phyloP scores from a whole-genome alignment of 192 early-diverging fungal genomes.

The Coemansia sp. region DNA sequence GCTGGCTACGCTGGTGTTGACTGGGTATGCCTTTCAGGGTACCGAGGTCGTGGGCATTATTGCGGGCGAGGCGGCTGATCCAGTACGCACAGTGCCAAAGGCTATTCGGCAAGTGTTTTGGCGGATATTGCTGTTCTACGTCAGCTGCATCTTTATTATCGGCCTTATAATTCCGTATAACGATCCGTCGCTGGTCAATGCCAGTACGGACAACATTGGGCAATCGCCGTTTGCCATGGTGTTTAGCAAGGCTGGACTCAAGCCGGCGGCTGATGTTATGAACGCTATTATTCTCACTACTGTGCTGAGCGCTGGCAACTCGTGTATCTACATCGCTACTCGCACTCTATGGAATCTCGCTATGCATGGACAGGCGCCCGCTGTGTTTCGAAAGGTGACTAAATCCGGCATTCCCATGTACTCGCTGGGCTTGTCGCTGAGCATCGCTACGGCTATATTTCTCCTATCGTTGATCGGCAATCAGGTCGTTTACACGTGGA shows the following conservation, averaged over 20 bases:
- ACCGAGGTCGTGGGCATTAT: constrained; percentile 90
- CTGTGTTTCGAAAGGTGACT: constrained; percentile 63
- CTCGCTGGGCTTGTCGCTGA: constrained; percentile 57
- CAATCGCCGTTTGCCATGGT: constrained; percentile 74
- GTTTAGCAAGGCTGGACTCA: constrained; percentile 64
- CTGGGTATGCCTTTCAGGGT: constrained; percentile 82
- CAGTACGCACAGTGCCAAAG: constrained; percentile 67
- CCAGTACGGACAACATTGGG: constrained; percentile 51
- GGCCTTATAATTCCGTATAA: constrained; percentile 77
- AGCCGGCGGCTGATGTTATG: constrained; percentile 64
- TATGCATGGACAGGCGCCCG: constrained; percentile 71
- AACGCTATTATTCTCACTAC: constrained; percentile 71
- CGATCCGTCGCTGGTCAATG: constrained; percentile 59
- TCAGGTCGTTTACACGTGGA: constrained; percentile 68
- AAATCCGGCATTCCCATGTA: constrained; percentile 50
- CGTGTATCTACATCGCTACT: constrained; percentile 79
- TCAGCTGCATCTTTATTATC: constrained; percentile 75
- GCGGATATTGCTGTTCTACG: constrained; percentile 83
- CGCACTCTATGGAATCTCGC: constrained; percentile 79
- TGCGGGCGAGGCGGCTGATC: constrained; percentile 87
- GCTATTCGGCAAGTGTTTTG: constrained; percentile 79
- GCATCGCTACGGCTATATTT: constrained; percentile 65
- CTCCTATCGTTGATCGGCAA: constrained; percentile 65
- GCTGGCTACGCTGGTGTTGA: constrained; percentile 68
- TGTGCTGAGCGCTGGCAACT: constrained; percentile 76